Evolutionary conservation across 2,329 filamentous ascomycete species (phyloP), one percentile per base, ranked within the genome.

Genomic region (Cordyceps javanica): DNA sequence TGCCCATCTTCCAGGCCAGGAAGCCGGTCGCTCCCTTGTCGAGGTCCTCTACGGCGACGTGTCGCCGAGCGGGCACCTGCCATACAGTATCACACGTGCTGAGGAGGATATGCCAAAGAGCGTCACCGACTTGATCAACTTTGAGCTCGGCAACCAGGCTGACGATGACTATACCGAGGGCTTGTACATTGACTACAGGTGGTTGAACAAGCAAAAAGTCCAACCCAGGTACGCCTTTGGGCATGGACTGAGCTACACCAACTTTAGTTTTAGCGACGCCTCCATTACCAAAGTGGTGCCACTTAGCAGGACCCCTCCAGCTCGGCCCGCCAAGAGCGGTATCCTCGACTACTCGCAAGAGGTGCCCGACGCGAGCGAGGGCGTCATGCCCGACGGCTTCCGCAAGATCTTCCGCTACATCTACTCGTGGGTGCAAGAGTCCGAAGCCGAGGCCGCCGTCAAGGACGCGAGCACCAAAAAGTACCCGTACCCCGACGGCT

Each of bases 131-230:
- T 62, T 76, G 8, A 69, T 72, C n/a, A 75, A 83, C 50, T 82
- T 88, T 0, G 67, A 64, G 4, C 64, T 71, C 8, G 39, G 66
- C 0, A 88, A 90, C 16, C 74, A 89, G 1, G 90, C 91, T 0
- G 90, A 96, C 67, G 90, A 95, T 64, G 86, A 90, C 62, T 96
- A 94, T 68, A 80, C 79, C 1, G 90, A 96, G 67, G 90, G 90
- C 0, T 73, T 96, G 0, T 92, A 92, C 67, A 86, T 95, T 63
- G 93, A 97, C 75, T 96, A 97, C 73, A 86, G 91, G 13, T 83
- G 92, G 70, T 92, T 97, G 64, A 91, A 96, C 75, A 89, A 88
- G 68, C 72, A 87, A 56, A 77, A 79, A 58, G 86, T 94, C 60
- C 77, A 78, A 5, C 92, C 92, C 0, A 87, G 89, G 1, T 97